Base-by-base conservation (phyloP, 129 eudicot species). In the Kitagawia praeruptora region DNA sequence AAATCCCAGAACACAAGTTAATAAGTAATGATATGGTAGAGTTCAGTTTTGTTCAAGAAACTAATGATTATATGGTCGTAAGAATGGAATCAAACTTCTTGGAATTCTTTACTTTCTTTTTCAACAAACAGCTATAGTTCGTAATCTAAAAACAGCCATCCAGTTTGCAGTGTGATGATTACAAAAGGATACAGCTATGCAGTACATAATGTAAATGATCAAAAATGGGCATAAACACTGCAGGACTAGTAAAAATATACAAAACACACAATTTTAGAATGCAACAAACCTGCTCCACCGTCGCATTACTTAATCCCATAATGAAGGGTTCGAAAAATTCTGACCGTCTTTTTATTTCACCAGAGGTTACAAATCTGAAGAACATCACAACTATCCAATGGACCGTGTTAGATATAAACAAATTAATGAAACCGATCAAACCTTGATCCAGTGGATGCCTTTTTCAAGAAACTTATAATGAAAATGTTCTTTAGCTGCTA, bases 271-370 rank as follows among this genome's bases (percentile, higher is more conserved):
- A 77, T 67, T 41, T 1, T 13, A 51, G 69, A 48, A 34, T 46
- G 9, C 56, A 72, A 80, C 85, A 72, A 85, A 94, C 98, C 98
- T 94, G 96, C 80, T 90, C 97, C 88, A 94, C 97, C 1, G 97
- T 87, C 31, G 91, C 81, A 84, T 92, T 94, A 41, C 93, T 77
- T 79, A 94, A 83, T 77, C 97, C 98, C 82, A 88, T 87, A 66
- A 94, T 87, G 78, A 91, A 94, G 40, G 98, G 98, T 80, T 91
- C 98, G 70, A 89, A 94, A 86, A 91, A 92, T 75, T 92, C 93
- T 10, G 98, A 87, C 16, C 96, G 98, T 63, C 84, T 90, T 67
- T 84, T 85, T 49, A 94, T 89, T 83, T 94, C 97, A 51, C 98
- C 97, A 34, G 98, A 92, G 56, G 97, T 90, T 39, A 94, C 91